Evolutionary conservation across 768 basidiomycete species (phyloP).

Genomic region (Podaxis sp.): DNA sequence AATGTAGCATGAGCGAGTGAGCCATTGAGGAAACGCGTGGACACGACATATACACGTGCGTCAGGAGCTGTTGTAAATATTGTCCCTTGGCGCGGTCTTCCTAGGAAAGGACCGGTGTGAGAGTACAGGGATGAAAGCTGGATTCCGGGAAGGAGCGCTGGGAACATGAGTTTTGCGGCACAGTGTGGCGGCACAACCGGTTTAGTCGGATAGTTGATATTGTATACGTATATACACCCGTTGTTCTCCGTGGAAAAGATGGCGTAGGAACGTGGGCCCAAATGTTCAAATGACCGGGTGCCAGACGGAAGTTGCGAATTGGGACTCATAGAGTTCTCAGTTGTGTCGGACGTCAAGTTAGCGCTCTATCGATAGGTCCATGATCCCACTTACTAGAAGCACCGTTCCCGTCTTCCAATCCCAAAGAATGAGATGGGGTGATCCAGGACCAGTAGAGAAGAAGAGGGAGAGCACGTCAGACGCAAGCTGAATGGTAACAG

Average conservation of each 20-base stretch:
- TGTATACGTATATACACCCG: conserved; percentile 44
- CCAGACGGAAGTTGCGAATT: conserved; percentile 21
- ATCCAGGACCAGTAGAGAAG: conserved; percentile 26
- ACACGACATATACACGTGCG: conserved; percentile 12
- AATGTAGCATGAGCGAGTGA: conserved; percentile 4
- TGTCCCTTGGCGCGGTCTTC: conserved; percentile 19
- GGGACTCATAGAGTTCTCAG: conserved; percentile 27
- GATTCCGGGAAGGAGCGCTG: conserved; percentile 16
- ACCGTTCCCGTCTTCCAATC: conserved; percentile 47
- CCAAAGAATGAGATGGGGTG: conserved; percentile 41
- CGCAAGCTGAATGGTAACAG: conserved; percentile 48
- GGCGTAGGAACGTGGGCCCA: conserved; percentile 41
- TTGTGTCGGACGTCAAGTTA: background rate
- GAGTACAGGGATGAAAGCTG: conserved; percentile 20
- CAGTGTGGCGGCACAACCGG: conserved; percentile 6
- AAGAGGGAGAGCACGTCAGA: conserved; percentile 53
- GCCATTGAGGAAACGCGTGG: conserved; percentile 2
- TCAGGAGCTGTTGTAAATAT: conserved; percentile 22
- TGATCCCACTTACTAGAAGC: conserved; percentile 36
- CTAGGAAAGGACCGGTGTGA: conserved; percentile 34
- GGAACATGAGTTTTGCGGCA: conserved; percentile 15
- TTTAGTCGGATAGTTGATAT: conserved; percentile 26
- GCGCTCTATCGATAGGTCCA: background rate
- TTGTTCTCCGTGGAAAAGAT: conserved; percentile 30
- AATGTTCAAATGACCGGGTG: conserved; percentile 45